Evolutionary conservation across 768 basidiomycete species (phyloP), one percentile per base, ranked within the genome.

Genomic region (Leccinum subtestaceum): DNA sequence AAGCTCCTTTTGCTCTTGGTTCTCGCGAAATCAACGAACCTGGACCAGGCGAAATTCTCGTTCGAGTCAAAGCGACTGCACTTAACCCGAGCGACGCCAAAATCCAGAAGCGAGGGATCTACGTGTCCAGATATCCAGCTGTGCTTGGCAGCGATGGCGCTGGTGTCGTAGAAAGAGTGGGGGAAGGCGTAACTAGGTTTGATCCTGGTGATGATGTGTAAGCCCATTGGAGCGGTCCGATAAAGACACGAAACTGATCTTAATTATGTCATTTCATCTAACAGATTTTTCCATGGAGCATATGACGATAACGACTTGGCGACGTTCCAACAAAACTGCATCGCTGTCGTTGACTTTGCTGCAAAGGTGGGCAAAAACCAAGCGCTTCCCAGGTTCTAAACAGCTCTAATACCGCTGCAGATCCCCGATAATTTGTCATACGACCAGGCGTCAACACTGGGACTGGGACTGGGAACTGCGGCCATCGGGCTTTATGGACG

Each of bases 81-180:
- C 68, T 84, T 51, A 84, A 84, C 60, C 84, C 84, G 2, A 74
- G 77, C 13, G 84, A 85, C 59, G 81, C 80, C 69, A 82, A 81
- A 65, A 74, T 82, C 27, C 80, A 80, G 57, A 75, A 69, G 52
- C 72, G 71, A 51, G 76, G 74, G 2, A 62, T 73, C 27, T 75
- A 75, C 55, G 66, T 78, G 43, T 72, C 75, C 23, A 62, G 73
- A 17, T 84, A 71, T 60, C 84, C 81, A 12, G 76, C 76, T 5
- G 69, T 84, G 2, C 58, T 80, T 0, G 84, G 84, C 1, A 71
- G 67, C 9, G 84, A 86, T 53, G 72, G 75, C 34, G 79, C 84
- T 43, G 85, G 85, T 5, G 75, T 78, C 1, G 78, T 86, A 6
- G 78, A 76, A 23, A 76, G 72, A 32, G 73, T 85, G 48, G 85